Evolutionary conservation across 164 flowering plant genomes (phyloP), one percentile per base, ranked within the genome.

Genomic region (Chloranthus sessilifolius): DNA sequence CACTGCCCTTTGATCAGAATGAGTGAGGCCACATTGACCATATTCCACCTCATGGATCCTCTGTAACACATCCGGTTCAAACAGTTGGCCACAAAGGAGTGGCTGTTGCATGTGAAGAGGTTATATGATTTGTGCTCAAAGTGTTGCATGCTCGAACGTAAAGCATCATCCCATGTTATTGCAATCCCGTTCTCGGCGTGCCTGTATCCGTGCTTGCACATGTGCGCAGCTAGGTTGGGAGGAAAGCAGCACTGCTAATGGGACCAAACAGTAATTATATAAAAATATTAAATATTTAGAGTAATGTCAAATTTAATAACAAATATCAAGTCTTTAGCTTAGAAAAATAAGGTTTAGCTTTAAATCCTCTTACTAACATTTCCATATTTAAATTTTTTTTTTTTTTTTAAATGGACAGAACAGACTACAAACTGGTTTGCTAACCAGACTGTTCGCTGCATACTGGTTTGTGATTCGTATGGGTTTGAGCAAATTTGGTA

Each of bases 211-310:
- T 69, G 57, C 66, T 75, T 75, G 80, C 98, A 91, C 5, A 67
- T 74, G 65, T 91, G 95, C 7, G 46, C 76, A 12, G 71, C 48
- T 31, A 85, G 69, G 61, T 74, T 77, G 37, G 82, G 72, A 16
- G 98, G 92, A 61, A 91, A 78, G 75, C 98, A 91, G 56, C 96
- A 87, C 98, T 91, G 78, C 34, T 24, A n/a, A n/a, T n/a, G n/a
- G n/a, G n/a, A 30, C n/a, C n/a, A n/a, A n/a, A n/a, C n/a, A n/a
- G n/a, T n/a, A n/a, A n/a, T n/a, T n/a, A n/a, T n/a, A n/a, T n/a
- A n/a, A n/a, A n/a, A n/a, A n/a, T n/a, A n/a, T n/a, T n/a, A n/a
- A n/a, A n/a, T n/a, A n/a, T n/a, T n/a, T n/a, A n/a, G n/a, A n/a
- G n/a, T n/a, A n/a, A n/a, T n/a, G n/a, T n/a, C n/a, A n/a, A n/a